A percentile compares a stretch with the other conserved stretches of the same genome.
Conservation (phyloP, 78 protist species). For the Blattamonas nauphoetae region DNA sequence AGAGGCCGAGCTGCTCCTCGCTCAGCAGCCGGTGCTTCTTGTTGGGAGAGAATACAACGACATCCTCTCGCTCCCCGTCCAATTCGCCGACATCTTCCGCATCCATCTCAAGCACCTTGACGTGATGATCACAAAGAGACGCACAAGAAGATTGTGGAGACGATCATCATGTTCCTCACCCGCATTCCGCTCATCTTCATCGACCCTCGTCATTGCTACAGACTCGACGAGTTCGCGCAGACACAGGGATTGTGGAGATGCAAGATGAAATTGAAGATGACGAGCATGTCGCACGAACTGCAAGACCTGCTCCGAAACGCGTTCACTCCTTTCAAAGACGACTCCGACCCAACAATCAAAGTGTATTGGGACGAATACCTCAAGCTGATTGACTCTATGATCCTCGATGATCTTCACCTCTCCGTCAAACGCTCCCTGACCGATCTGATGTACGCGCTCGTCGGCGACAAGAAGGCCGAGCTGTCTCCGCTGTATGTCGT, state of each 20-base stretch:
- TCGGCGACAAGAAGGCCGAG: slow-evolving; percentile 19
- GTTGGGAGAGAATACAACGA: slow-evolving; percentile 59
- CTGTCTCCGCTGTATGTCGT: slow-evolving; percentile 15
- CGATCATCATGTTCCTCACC: slow-evolving; percentile 5
- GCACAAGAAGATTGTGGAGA: not conserved
- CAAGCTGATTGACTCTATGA: slow-evolving; percentile 33
- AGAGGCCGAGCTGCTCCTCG: slow-evolving; percentile 34
- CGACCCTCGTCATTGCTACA: slow-evolving; percentile 45
- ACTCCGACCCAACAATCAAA: slow-evolving; percentile 32
- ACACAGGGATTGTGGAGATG: slow-evolving; percentile 16
- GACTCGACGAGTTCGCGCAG: slow-evolving; percentile 29
- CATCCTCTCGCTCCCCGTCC: slow-evolving; percentile 12
- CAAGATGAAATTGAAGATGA: not conserved
- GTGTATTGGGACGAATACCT: slow-evolving; percentile 42
- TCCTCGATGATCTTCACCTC: slow-evolving; percentile 41
- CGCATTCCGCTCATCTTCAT: slow-evolving; percentile 30
- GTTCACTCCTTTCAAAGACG: slow-evolving; percentile 29
- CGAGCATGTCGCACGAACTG: slow-evolving; percentile 21
- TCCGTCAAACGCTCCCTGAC: slow-evolving; percentile 35
- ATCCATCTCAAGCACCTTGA: not conserved
- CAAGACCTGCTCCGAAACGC: not conserved
- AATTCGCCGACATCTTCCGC: not conserved
- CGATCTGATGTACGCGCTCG: slow-evolving; percentile 11
- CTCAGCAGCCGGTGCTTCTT: slow-evolving; percentile 47
- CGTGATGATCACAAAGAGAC: slow-evolving; percentile 16